Evolutionary conservation across 495 filamentous ascomycete genomes (phyloP).

Genomic region (Tetracladium marchalianum): DNA sequence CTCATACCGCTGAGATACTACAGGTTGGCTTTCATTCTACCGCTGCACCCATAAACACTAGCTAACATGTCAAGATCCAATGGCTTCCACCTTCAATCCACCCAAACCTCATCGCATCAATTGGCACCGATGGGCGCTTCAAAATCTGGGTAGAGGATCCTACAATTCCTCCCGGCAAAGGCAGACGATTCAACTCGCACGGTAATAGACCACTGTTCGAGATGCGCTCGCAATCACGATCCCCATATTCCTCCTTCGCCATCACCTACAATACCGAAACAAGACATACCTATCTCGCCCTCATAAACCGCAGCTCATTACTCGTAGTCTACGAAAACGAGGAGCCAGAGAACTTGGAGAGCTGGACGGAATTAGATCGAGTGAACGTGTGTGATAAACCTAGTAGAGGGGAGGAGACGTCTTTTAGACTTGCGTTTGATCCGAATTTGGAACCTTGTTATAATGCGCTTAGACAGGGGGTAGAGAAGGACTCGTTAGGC

Average conservation of each 20-base stretch:
- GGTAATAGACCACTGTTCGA: slow-evolving; percentile 23
- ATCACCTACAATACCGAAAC: slow-evolving; percentile 62
- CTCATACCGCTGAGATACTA: slow-evolving; percentile 83
- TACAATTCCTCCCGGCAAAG: slow-evolving; percentile 55
- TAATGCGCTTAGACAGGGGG: slow-evolving; percentile 62
- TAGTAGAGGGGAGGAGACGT: slow-evolving; percentile 68
- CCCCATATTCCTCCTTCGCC: slow-evolving; percentile 67
- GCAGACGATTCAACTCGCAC: slow-evolving; percentile 60
- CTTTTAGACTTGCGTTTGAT: slow-evolving; percentile 78
- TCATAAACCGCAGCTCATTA: slow-evolving; percentile 70
- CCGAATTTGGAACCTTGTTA: slow-evolving; percentile 73
- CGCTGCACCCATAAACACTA: not conserved
- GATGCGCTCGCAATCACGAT: slow-evolving; percentile 38
- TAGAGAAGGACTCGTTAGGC: slow-evolving; percentile 60
- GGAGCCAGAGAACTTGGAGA: slow-evolving; percentile 68
- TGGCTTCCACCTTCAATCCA: slow-evolving; percentile 56
- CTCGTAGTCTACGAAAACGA: slow-evolving; percentile 78
- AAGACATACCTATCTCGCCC: slow-evolving; percentile 68
- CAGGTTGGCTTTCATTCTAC: slow-evolving; percentile 48
- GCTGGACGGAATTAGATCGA: slow-evolving; percentile 65
- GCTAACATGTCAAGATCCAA: slow-evolving; percentile 48
- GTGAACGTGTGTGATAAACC: slow-evolving; percentile 51
- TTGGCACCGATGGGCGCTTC: slow-evolving; percentile 79
- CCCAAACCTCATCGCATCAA: slow-evolving; percentile 47
- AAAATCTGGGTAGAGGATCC: slow-evolving; percentile 87